Percentiles rank a stretch among this genome's conserved stretches.
phyloP scores from a whole-genome alignment of 2,329 filamentous ascomycete genomes.

The Leptographium galeiforme region DNA sequence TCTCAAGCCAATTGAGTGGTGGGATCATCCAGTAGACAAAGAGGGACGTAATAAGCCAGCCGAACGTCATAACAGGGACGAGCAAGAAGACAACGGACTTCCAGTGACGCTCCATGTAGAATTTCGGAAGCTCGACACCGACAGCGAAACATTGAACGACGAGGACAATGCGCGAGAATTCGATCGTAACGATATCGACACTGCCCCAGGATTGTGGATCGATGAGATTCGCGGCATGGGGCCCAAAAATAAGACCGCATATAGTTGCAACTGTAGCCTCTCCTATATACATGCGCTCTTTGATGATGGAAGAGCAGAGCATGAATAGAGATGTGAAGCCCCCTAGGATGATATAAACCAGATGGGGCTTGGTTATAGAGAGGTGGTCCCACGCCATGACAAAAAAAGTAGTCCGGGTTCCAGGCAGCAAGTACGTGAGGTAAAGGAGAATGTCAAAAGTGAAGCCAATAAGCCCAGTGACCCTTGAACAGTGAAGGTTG shows the following conservation, averaged over 20 bases:
- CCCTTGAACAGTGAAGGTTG: no score
- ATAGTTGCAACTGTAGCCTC: conserved; percentile 90
- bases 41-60: conserved; percentile 84
- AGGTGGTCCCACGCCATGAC: conserved; percentile 69
- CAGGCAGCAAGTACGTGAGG: background rate
- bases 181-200: conserved; percentile 73
- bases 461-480: no score
- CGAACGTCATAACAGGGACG: conserved; percentile 92
- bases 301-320: conserved; percentile 95
- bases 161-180: conserved; percentile 78
- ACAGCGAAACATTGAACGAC: conserved; percentile 90
- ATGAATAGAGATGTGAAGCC: conserved; percentile 98
- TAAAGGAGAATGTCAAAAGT: background rate
- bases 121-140: conserved; percentile 78
- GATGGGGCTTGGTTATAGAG: conserved; percentile 80
- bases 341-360: conserved; percentile 97
- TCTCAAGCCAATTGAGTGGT: conserved; percentile 75
- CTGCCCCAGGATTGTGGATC: conserved; percentile 67
- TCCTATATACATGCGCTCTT: conserved; percentile 96
- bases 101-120: conserved; percentile 98
- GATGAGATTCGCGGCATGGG: conserved; percentile 70
- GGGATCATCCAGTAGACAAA: conserved; percentile 88
- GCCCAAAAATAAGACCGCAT: conserved; percentile 79
- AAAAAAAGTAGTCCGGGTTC: background rate
- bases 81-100: conserved; percentile 78